Percentiles rank a stretch among this genome's conserved stretches.
phyloP scores from a whole-genome alignment of 2,329 filamentous ascomycete species.

The Colletotrichum sp. region DNA sequence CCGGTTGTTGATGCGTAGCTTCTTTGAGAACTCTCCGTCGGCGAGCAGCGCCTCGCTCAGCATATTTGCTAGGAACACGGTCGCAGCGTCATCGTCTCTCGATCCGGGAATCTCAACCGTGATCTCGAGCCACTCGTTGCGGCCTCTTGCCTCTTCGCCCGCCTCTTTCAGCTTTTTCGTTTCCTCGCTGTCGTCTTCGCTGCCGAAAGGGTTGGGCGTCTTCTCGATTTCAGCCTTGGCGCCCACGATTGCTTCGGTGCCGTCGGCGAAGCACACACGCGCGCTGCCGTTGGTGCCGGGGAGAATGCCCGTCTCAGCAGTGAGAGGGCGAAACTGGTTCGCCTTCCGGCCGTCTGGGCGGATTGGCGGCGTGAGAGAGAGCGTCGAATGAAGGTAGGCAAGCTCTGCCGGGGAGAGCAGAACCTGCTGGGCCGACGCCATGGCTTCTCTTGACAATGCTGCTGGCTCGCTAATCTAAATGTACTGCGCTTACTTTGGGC shows the following conservation, averaged over 20 bases:
- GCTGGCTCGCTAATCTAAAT: background rate
- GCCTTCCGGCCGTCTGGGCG: constrained; percentile 84
- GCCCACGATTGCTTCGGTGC: constrained; percentile 93
- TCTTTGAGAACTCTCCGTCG: constrained; percentile 70
- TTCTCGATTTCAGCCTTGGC: constrained; percentile 94
- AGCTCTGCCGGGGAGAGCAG: constrained; percentile 95
- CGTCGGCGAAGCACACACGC: constrained; percentile 91
- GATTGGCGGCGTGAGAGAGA: constrained; percentile 80
- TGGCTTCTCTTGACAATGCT: background rate
- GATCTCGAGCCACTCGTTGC: constrained; percentile 83
- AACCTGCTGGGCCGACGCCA: constrained; percentile 57
- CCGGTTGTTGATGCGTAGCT: constrained; percentile 83
- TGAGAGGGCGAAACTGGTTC: constrained; percentile 87
- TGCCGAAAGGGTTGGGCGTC: constrained; percentile 45
- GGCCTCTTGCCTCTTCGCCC: constrained; percentile 44
- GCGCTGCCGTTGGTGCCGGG: constrained; percentile 92
- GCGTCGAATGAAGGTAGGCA: constrained; percentile 89
- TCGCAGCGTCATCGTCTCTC: constrained; percentile 88
- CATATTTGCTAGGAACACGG: constrained; percentile 87
- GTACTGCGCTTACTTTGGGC: background rate
- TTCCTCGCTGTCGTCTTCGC: constrained; percentile 43
- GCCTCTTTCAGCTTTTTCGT: constrained; percentile 31
- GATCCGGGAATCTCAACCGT: constrained; percentile 90
- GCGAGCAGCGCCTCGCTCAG: constrained; percentile 83
- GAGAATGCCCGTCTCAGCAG: constrained; percentile 88